These are phyloP conservation scores for Agarophyton chilense DNA, from an alignment of 23 red algal genomes.

Conservation along the genomic window DNA sequence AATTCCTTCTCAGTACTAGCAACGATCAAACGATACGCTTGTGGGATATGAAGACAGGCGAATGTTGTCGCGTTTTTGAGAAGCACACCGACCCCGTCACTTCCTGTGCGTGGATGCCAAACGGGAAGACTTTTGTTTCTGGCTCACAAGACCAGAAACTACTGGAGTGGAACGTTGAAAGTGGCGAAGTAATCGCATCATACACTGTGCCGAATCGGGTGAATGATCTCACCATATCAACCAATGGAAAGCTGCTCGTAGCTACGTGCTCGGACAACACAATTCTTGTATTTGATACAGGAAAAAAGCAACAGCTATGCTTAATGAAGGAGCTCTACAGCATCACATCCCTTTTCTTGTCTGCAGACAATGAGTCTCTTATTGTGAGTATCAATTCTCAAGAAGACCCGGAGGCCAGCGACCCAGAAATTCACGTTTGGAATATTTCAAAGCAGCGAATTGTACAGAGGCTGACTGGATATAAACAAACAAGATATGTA, in stretches of 20 bases:
- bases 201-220: conserved; percentile 53
- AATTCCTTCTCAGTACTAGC: conserved; percentile 69
- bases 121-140: conserved; percentile 74
- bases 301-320: conserved; percentile 26
- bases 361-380: conserved; percentile 57
- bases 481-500: conserved; percentile 87
- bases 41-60: conserved; percentile 81
- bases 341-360: conserved; percentile 89
- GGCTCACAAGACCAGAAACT: conserved; percentile 72
- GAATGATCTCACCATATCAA: conserved; percentile 78
- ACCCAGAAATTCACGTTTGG: conserved; percentile 95
- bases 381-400: conserved; percentile 77
- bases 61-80: conserved; percentile 56
- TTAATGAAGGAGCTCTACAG: conserved; percentile 64
- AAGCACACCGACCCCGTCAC: conserved; percentile 80
- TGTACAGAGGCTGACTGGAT: conserved; percentile 69
- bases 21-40: conserved; percentile 79
- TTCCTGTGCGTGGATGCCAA: conserved; percentile 91
- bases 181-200: conserved; percentile 27
- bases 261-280: conserved; percentile 73
- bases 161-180: conserved; percentile 70
- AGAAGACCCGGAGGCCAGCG: conserved; percentile 41
- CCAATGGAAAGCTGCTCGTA: conserved; percentile 68
- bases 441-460: conserved; percentile 65
- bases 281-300: conserved; percentile 78